Conservation (phyloP, 305 asterid genomes). For the Fraxinus angustifolia region DNA sequence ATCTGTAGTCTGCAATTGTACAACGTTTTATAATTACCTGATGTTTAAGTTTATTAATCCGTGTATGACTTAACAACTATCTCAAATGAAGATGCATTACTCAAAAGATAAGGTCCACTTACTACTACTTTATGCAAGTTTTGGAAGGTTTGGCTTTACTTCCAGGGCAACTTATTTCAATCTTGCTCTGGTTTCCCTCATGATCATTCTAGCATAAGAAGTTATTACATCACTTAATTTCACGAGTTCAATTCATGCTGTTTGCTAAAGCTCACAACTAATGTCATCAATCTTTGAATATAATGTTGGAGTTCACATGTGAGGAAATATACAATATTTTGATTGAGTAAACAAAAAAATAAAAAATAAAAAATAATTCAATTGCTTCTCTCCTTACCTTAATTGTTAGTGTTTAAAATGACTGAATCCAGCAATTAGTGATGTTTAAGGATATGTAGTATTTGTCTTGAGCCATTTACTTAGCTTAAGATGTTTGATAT, state of each 20-base stretch:
- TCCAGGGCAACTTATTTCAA: not conserved
- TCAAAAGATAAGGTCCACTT: not conserved
- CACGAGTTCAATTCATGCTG: not conserved
- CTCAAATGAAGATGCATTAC: not conserved
- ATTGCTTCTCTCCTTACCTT: not conserved
- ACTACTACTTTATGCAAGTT: not conserved
- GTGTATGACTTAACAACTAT: not conserved
- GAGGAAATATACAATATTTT: not conserved
- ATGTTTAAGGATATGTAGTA: not conserved
- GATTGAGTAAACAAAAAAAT: not conserved
- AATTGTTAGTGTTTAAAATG: not conserved
- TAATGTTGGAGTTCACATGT: not conserved
- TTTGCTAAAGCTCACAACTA: not conserved
- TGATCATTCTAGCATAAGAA: not conserved
- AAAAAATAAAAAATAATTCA: not conserved
- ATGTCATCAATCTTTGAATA: not conserved
- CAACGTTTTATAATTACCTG: not conserved
- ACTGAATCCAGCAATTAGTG: not conserved
- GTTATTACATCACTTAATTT: not conserved
- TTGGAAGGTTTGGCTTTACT: not conserved
- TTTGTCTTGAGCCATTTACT: not conserved
- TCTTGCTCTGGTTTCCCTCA: not conserved
- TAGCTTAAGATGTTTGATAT: slow-evolving; percentile 22
- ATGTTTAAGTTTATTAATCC: not conserved
- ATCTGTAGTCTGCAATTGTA: not conserved